Conservation (phyloP, 768 basidiomycete species). For the Amanita jacksonii region DNA sequence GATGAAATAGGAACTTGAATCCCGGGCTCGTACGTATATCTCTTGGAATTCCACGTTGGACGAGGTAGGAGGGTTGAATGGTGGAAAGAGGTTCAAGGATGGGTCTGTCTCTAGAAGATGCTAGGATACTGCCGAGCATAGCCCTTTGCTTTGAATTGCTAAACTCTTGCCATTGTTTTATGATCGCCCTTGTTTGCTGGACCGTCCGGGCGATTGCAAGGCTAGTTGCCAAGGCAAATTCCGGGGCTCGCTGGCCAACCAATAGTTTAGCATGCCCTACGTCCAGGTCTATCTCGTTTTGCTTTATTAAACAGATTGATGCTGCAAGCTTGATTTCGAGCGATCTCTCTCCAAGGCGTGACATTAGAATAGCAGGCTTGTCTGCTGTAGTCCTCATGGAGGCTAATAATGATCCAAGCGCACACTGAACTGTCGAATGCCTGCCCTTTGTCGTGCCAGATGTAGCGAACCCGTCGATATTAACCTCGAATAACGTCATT, state of each 20-base stretch:
- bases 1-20: slow-evolving; percentile 73
- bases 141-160: slow-evolving; percentile 23
- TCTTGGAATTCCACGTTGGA: slow-evolving; percentile 66
- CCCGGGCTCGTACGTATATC: slow-evolving; percentile 54
- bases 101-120: slow-evolving; percentile 36
- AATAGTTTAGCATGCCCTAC: slow-evolving; percentile 15
- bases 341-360: slow-evolving; percentile 17
- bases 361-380: slow-evolving; percentile 19
- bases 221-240: slow-evolving; percentile 26
- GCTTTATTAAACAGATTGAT: slow-evolving; percentile 6
- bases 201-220: slow-evolving; percentile 20
- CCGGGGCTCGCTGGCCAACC: slow-evolving; percentile 34
- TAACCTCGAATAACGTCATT: slow-evolving; percentile 19
- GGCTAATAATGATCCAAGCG: slow-evolving; percentile 15
- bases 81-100: slow-evolving; percentile 72
- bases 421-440: slow-evolving; percentile 13
- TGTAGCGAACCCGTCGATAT: slow-evolving; percentile 14
- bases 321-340: slow-evolving; percentile 16
- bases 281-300: slow-evolving; percentile 9
- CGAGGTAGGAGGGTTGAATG: slow-evolving; percentile 75
- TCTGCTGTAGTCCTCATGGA: slow-evolving; percentile 23
- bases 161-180: slow-evolving; percentile 21
- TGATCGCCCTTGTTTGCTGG: slow-evolving; percentile 15
- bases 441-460: slow-evolving; percentile 15
- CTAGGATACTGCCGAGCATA: slow-evolving; percentile 41